phyloP scores from a whole-genome alignment of 306 rosid genomes.

The Rosa lucieae region DNA sequence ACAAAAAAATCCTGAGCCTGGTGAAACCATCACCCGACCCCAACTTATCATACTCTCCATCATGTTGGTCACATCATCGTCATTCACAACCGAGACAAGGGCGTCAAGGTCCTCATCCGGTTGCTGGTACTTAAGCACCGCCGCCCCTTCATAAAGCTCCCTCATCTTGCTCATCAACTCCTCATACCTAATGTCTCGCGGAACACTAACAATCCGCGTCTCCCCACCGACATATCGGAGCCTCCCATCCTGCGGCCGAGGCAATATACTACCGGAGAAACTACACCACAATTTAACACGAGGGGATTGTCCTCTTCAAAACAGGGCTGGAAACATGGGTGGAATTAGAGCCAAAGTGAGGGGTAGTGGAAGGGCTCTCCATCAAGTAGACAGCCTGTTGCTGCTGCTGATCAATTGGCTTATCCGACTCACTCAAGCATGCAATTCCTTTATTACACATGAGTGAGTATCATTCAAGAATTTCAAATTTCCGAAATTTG shows the following conservation, averaged over 20 bases:
- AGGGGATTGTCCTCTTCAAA: constrained; percentile 57
- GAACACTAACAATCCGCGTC: constrained; percentile 88
- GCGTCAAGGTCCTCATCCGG: constrained; percentile 99
- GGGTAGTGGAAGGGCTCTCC: constrained; percentile 66
- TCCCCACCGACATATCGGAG: constrained; percentile 96
- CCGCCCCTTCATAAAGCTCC: constrained; percentile 79
- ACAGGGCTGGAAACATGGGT: constrained; percentile 34
- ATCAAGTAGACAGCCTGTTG: constrained; percentile 39
- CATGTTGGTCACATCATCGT: constrained; percentile 95
- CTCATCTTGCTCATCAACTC: constrained; percentile 91
- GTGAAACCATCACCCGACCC: constrained; percentile 89
- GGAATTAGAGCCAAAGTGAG: constrained; percentile 43
- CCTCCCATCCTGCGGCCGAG: constrained; percentile 97
- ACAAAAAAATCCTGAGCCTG: constrained; percentile 90
- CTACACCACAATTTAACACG: constrained; percentile 92
- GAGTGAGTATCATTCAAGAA: constrained; percentile 46
- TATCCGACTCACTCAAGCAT: constrained; percentile 51
- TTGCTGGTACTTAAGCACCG: constrained; percentile 88
- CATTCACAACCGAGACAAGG: constrained; percentile 92
- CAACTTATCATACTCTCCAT: constrained; percentile 99
- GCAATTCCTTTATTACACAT: constrained; percentile 61
- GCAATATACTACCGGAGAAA: constrained; percentile 84
- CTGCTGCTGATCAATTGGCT: constrained; percentile 42
- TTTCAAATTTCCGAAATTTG: constrained; percentile 23
- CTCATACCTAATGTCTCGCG: constrained; percentile 59